These are phyloP conservation scores for Torulaspora globosa DNA, from an alignment of 1,139 yeast genomes.

Conservation along the genomic window DNA sequence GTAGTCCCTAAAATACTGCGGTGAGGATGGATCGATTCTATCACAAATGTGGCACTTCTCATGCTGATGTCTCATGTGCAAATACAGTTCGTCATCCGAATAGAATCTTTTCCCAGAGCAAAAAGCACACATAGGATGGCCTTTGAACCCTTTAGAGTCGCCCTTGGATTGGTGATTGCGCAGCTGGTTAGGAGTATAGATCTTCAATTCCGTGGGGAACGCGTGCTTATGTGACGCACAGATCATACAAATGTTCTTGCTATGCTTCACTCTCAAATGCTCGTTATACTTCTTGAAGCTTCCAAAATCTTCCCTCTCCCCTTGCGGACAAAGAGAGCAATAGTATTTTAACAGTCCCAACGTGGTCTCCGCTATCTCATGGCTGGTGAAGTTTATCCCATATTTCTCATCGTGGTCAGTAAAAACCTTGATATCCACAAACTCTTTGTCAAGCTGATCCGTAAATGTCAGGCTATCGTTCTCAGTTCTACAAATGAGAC, in stretches of 20 bases:
- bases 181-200: constrained; percentile 60
- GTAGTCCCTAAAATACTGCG: constrained; percentile 77
- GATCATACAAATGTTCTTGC: constrained; percentile 61
- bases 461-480: constrained; percentile 58
- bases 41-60: constrained; percentile 92
- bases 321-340: constrained; percentile 48
- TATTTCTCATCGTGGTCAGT: constrained; percentile 43
- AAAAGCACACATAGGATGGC: constrained; percentile 87
- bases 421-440: constrained; percentile 36
- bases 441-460: constrained; percentile 43
- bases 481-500: constrained; percentile 81
- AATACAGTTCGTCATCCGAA: constrained; percentile 79
- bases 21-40: constrained; percentile 55
- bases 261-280: constrained; percentile 63
- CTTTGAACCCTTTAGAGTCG: constrained; percentile 65
- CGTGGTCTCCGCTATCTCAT: constrained; percentile 43
- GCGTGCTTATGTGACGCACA: constrained; percentile 75
- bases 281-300: constrained; percentile 57
- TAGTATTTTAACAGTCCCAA: constrained; percentile 49
- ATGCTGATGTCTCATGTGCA: constrained; percentile 80
- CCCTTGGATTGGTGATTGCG: constrained; percentile 70
- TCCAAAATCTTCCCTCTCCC: constrained; percentile 36
- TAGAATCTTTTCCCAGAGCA: constrained; percentile 74
- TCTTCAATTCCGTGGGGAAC: constrained; percentile 65
- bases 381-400: constrained; percentile 51